A percentile compares a stretch with the other conserved stretches of the same genome.
These are phyloP conservation scores for Leptosphaerulina australis DNA, from an alignment of 2,329 filamentous ascomycete species.

Conservation along the genomic window DNA sequence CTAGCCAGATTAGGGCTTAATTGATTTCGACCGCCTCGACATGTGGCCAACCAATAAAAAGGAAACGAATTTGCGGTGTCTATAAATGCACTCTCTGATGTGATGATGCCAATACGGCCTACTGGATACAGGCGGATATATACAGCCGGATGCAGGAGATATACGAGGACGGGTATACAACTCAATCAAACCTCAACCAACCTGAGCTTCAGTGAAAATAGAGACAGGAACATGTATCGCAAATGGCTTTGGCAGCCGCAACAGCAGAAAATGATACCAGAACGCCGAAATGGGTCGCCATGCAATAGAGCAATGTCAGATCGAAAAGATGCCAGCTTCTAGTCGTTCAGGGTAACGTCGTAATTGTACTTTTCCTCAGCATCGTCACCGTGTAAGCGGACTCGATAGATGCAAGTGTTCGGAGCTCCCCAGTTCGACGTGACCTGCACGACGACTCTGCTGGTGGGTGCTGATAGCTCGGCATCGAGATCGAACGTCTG, in stretches of 20 bases:
- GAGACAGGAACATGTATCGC: neutral
- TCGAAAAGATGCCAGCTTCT: conserved; percentile 5
- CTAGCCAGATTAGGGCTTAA: conserved; percentile 12
- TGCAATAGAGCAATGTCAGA: neutral
- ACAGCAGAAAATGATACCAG: neutral
- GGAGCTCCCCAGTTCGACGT: conserved; percentile 52
- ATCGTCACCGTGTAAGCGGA: conserved; percentile 51
- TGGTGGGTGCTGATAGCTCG: conserved; percentile 35
- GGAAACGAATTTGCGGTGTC: neutral
- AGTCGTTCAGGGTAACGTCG: conserved; percentile 27
- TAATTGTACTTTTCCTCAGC: conserved; percentile 28
- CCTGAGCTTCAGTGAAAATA: neutral
- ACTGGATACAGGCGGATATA: neutral
- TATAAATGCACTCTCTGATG: neutral
- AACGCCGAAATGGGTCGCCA: neutral
- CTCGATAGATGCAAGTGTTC: conserved; percentile 55
- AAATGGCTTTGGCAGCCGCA: neutral
- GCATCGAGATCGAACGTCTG: conserved; percentile 50
- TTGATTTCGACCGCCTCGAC: neutral
- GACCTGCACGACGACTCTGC: conserved; percentile 49
- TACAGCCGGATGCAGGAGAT: neutral
- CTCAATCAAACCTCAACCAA: conserved; percentile 1
- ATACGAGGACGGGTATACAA: conserved; percentile 15
- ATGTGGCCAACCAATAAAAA: too few species aligned
- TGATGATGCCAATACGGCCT: neutral